These are phyloP conservation scores for Harrya chromipes DNA, from an alignment of 768 basidiomycete species.

Conservation along the genomic window DNA sequence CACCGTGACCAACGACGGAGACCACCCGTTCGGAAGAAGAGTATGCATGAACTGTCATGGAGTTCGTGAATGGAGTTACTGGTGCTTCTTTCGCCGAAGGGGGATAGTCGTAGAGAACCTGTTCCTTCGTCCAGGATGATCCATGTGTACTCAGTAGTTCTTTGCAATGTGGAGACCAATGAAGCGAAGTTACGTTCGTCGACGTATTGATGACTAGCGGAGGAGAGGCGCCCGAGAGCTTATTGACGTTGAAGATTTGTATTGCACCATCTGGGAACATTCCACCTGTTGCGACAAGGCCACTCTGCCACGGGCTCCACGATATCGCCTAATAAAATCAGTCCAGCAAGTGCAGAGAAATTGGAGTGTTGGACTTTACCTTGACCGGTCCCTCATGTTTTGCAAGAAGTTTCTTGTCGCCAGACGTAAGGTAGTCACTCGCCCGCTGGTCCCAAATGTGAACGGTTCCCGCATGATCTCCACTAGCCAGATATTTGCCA, in stretches of 20 bases:
- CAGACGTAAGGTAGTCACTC: slow-evolving; percentile 27
- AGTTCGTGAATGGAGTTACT: slow-evolving; percentile 35
- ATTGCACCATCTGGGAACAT: slow-evolving; percentile 59
- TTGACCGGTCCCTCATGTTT: slow-evolving; percentile 45
- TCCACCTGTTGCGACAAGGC: slow-evolving; percentile 65
- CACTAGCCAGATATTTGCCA: slow-evolving; percentile 38
- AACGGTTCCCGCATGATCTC: slow-evolving; percentile 40
- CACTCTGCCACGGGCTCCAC: slow-evolving; percentile 73
- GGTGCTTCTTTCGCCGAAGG: slow-evolving; percentile 22
- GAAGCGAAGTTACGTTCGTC: slow-evolving; percentile 57
- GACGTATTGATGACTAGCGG: slow-evolving; percentile 43
- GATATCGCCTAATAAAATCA: slow-evolving; percentile 51
- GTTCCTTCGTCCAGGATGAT: slow-evolving; percentile 27
- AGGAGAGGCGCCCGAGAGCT: slow-evolving; percentile 41
- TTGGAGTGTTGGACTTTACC: slow-evolving; percentile 21
- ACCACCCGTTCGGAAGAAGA: slow-evolving; percentile 51
- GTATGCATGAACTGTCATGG: slow-evolving; percentile 51
- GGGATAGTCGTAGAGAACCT: slow-evolving; percentile 16
- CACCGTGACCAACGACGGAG: slow-evolving; percentile 53
- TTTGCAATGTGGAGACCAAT: slow-evolving; percentile 76
- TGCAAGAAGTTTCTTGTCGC: slow-evolving; percentile 37
- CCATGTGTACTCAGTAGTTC: slow-evolving; percentile 84
- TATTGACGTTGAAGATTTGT: slow-evolving; percentile 47
- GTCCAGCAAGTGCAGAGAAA: not conserved
- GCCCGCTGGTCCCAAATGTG: slow-evolving; percentile 45